Evolutionary conservation across 257 asterid species (phyloP), one percentile per base, ranked within the genome.

Genomic region (Nyctanthes arbortristis): DNA sequence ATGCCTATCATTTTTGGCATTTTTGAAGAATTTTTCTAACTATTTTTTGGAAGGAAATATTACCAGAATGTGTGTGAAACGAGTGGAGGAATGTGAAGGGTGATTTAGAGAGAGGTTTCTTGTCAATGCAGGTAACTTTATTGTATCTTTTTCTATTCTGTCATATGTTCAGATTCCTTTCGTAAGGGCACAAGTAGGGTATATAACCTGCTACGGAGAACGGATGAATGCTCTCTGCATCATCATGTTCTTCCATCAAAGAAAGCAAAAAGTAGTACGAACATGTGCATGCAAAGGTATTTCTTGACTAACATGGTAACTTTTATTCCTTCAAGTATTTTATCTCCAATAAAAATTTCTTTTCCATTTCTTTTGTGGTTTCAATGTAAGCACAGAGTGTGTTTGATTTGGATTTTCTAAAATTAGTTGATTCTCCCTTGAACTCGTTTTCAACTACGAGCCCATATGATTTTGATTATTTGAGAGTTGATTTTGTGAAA

Each of bases 1-100:
- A 88, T 72, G 39, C 92, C 90, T 20, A 85, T 34, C 6, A 65
- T 12, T 67, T 82, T 92, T 4, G 65, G 78, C 97, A 85, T 88
- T 78, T 77, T 10, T 52, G 11, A 5, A 29, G 10, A 52, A 52
- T 52, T 16, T 52, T 4, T 39, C 7, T 52, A 29, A 6, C 14
- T 20, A 0, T 52, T 52, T 49, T 52, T 22, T 4, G 14, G 14
- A 10, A 14, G n/a, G n/a, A 22, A 24, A 2, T 52, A 52, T n/a
- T n/a, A n/a, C n/a, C n/a, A n/a, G n/a, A n/a, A n/a, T n/a, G 59
- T 20, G 7, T 52, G 59, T 52, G 31, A 52, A 7, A 52, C 0
- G 31, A 52, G 59, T 52, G 10, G 2, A 36, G 43, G 43, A 36
- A 8, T 52, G 59, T 22, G 14, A 1, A 20, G 65, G 65, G 64